Evolutionary conservation across 106 monocot genomes (phyloP).

Genomic region (Dioscorea zingiberensis): DNA sequence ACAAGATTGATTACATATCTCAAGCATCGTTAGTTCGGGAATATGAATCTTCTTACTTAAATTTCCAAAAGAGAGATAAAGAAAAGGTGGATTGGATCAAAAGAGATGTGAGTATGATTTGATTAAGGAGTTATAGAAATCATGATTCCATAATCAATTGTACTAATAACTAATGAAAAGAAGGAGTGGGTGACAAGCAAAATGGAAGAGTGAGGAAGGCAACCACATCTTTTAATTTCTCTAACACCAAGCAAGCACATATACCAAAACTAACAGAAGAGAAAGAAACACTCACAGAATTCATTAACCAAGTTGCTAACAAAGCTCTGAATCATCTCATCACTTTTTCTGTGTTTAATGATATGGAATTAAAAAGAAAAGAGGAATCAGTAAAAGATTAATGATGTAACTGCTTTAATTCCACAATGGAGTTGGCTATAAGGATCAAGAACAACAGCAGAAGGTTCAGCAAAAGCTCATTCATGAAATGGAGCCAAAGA

Average conservation of each 20-base stretch:
- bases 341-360: too few relatives aligned
- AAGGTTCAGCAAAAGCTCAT: background rate
- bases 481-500: background rate
- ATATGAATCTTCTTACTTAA: too few relatives aligned
- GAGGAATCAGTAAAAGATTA: background rate
- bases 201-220: background rate
- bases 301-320: background rate
- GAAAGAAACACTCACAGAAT: background rate
- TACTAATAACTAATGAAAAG: too few relatives aligned
- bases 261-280: background rate
- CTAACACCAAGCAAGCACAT: constrained; percentile 1
- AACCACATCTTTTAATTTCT: background rate
- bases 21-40: too few relatives aligned
- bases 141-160: too few relatives aligned
- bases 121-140: too few relatives aligned
- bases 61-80: too few relatives aligned
- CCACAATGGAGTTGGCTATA: background rate
- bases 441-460: background rate
- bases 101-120: too few relatives aligned
- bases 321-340: background rate
- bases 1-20: too few relatives aligned
- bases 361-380: background rate
- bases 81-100: too few relatives aligned
- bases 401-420: background rate
- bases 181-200: background rate